These are phyloP conservation scores for Nigrospora oryzae DNA, from an alignment of 2,329 filamentous ascomycete species.

Conservation along the genomic window DNA sequence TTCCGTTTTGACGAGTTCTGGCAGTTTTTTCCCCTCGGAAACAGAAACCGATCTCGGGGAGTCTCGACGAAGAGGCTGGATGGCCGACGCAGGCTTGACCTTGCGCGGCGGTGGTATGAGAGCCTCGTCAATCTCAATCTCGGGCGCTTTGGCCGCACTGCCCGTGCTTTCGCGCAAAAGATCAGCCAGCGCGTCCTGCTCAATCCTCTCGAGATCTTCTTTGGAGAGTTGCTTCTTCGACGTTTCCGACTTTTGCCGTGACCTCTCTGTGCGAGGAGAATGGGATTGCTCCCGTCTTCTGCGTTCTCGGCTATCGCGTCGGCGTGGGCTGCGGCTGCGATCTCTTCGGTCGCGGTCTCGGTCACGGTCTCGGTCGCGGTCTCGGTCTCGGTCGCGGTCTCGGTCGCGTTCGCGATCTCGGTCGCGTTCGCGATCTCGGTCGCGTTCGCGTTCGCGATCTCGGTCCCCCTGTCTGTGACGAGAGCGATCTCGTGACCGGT, in stretches of 20 bases:
- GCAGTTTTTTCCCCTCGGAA: conserved; percentile 28
- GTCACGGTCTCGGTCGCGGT: conserved; percentile 23
- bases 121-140: conserved; percentile 47
- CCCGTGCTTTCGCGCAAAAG: conserved; percentile 51
- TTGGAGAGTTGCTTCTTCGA: conserved; percentile 47
- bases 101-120: conserved; percentile 47
- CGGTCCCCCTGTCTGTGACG: conserved; percentile 20
- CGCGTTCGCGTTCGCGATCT: conserved; percentile 19
- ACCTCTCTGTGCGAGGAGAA: conserved; percentile 24
- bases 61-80: conserved; percentile 44
- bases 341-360: conserved; percentile 24
- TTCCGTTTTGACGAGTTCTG: conserved; percentile 21
- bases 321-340: conserved; percentile 12
- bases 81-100: conserved; percentile 45
- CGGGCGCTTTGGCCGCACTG: conserved; percentile 36
- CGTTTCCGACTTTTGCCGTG: conserved; percentile 29
- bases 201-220: conserved; percentile 48
- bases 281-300: conserved; percentile 19
- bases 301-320: conserved; percentile 20
- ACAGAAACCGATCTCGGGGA: conserved; percentile 26
- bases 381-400: conserved; percentile 20
- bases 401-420: conserved; percentile 21
- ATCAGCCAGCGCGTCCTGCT: conserved; percentile 49
- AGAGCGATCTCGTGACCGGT: conserved; percentile 20
- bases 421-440: conserved; percentile 22